Percentiles rank a stretch among this genome's conserved stretches.
Evolutionary conservation across 2,329 filamentous ascomycete genomes (phyloP).

Genomic region (Pseudogymnoascus sp.): DNA sequence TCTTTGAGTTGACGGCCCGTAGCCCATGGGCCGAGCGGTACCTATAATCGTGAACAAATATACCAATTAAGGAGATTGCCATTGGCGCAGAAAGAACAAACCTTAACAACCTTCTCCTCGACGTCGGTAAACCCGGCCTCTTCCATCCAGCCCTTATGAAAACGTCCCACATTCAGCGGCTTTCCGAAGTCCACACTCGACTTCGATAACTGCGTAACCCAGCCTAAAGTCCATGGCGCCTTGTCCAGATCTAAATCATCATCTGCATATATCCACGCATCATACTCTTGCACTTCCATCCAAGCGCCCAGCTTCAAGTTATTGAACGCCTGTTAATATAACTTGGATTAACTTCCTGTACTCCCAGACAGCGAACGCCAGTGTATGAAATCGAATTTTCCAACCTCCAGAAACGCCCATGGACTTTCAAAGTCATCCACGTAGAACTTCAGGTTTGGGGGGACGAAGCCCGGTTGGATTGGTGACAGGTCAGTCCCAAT

Average conservation of each 20-base stretch:
- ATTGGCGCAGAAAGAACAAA: not conserved
- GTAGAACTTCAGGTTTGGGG: slow-evolving; percentile 64
- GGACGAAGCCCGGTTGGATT: slow-evolving; percentile 40
- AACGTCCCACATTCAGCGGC: not conserved
- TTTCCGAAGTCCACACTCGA: not conserved
- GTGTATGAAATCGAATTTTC: slow-evolving; percentile 49
- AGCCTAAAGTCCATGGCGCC: too few relatives aligned
- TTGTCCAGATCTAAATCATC: too few relatives aligned
- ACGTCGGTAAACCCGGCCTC: slow-evolving; percentile 22
- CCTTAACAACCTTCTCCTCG: slow-evolving; percentile 15
- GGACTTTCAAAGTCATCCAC: slow-evolving; percentile 35
- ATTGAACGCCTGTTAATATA: not conserved
- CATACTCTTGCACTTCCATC: too few relatives aligned
- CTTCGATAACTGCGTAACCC: too few relatives aligned
- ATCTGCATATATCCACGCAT: too few relatives aligned
- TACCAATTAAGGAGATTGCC: not conserved
- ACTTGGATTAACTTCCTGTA: slow-evolving; percentile 44
- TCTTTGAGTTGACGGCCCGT: slow-evolving; percentile 32
- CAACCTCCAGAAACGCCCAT: slow-evolving; percentile 36
- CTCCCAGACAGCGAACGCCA: slow-evolving; percentile 45
- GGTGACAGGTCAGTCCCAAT: not conserved
- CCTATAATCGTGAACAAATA: not conserved
- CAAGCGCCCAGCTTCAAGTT: not conserved
- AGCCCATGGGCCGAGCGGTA: slow-evolving; percentile 36
- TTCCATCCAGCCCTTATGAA: slow-evolving; percentile 11